phyloP scores from a whole-genome alignment of 148 eudicot species.

The Euryodendron excelsum region DNA sequence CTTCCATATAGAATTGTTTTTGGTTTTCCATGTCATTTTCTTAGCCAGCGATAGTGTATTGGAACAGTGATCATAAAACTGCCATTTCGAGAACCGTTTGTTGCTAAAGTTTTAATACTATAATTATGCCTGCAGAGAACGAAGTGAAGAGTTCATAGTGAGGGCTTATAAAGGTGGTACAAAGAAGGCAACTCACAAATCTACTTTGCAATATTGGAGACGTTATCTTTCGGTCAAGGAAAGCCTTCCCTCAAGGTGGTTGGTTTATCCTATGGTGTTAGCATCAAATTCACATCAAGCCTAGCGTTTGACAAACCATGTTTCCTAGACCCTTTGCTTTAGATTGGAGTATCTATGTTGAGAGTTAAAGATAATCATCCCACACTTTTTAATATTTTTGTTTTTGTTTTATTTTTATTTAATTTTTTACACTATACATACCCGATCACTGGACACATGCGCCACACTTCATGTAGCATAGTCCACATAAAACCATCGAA shows the following conservation, averaged over 20 bases:
- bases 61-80: background rate
- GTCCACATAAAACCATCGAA: background rate
- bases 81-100: background rate
- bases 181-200: slow-evolving; percentile 69
- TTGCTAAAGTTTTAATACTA: background rate
- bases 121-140: slow-evolving; percentile 41
- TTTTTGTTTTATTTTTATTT: too few species aligned
- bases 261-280: slow-evolving; percentile 20
- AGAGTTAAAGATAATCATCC: background rate
- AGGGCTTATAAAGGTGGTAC: slow-evolving; percentile 69
- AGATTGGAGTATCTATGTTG: background rate
- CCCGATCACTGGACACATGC: background rate
- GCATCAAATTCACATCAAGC: background rate
- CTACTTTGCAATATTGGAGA: slow-evolving; percentile 68
- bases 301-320: background rate
- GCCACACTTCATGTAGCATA: background rate
- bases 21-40: background rate
- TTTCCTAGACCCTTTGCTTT: background rate
- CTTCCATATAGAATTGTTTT: background rate
- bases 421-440: background rate
- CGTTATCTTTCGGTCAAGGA: slow-evolving; percentile 67
- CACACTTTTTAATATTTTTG: too few species aligned
- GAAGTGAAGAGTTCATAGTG: slow-evolving; percentile 74
- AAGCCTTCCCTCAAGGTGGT: slow-evolving; percentile 67
- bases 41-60: background rate